Conservation (phyloP, 2,329 filamentous ascomycete species). For the Akanthomyces uredinophilus region DNA sequence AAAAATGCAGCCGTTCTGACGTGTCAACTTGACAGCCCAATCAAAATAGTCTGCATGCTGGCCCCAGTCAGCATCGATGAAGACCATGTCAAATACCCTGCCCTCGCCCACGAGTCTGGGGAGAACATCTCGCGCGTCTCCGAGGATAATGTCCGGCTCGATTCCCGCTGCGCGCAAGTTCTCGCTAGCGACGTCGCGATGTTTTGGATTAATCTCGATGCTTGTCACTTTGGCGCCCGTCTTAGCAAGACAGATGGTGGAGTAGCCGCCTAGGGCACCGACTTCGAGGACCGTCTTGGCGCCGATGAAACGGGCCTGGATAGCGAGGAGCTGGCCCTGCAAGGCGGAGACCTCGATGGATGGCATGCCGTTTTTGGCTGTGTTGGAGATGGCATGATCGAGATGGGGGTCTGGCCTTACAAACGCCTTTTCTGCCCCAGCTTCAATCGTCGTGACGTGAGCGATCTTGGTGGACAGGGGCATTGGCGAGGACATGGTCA, state of each 20-base stretch:
- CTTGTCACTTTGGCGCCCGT: slow-evolving; percentile 39
- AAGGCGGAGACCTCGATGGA: slow-evolving; percentile 31
- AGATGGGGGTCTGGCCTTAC: slow-evolving; percentile 20
- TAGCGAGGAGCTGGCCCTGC: slow-evolving; percentile 34
- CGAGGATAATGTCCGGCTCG: slow-evolving; percentile 39
- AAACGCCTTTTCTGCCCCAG: neutral
- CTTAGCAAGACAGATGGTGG: slow-evolving; percentile 47
- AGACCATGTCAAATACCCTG: slow-evolving; percentile 43
- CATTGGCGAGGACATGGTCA: neutral
- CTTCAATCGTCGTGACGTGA: slow-evolving; percentile 4
- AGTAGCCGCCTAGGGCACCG: slow-evolving; percentile 52
- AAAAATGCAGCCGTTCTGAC: slow-evolving; percentile 37
- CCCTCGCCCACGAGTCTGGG: slow-evolving; percentile 36
- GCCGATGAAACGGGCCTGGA: slow-evolving; percentile 32
- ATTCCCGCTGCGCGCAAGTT: slow-evolving; percentile 37
- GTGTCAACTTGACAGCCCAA: slow-evolving; percentile 35
- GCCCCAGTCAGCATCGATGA: slow-evolving; percentile 48
- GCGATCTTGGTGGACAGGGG: slow-evolving; percentile 15
- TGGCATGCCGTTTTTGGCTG: slow-evolving; percentile 28
- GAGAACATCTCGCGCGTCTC: slow-evolving; percentile 37
- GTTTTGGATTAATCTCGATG: slow-evolving; percentile 43
- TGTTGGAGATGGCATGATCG: slow-evolving; percentile 26
- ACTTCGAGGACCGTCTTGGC: slow-evolving; percentile 44
- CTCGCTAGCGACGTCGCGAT: slow-evolving; percentile 40
- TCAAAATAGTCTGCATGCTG: slow-evolving; percentile 47